Evolutionary conservation across 768 basidiomycete genomes (phyloP).

Genomic region (Lentinula sp.): DNA sequence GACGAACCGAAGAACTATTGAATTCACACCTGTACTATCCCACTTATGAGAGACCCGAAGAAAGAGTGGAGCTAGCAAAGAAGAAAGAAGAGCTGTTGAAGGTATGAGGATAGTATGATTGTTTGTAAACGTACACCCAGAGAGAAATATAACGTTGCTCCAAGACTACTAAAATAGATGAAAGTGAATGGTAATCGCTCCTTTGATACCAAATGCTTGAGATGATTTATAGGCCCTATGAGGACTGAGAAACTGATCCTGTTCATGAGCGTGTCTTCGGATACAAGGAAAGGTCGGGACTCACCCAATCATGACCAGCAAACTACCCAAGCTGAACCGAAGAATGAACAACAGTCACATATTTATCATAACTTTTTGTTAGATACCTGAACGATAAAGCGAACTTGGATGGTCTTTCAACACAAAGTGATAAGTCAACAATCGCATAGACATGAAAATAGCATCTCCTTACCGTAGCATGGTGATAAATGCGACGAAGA

Average conservation of each 20-base stretch:
- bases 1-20: neutral
- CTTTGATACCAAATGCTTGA: slow-evolving; percentile 79
- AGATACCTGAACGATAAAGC: slow-evolving; percentile 78
- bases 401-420: slow-evolving; percentile 79
- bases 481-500: slow-evolving; percentile 85
- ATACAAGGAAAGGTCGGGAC: slow-evolving; percentile 13
- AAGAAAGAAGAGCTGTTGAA: neutral
- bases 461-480: slow-evolving; percentile 38
- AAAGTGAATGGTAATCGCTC: slow-evolving; percentile 81
- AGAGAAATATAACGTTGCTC: slow-evolving; percentile 86
- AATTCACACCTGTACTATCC: slow-evolving; percentile 64
- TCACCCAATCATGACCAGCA: slow-evolving; percentile 95
- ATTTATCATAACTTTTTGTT: neutral
- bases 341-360: neutral
- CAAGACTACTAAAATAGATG: slow-evolving; percentile 80
- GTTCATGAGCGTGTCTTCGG: neutral
- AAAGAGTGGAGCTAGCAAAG: slow-evolving; percentile 67
- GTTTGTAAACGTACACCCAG: slow-evolving; percentile 58
- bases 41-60: slow-evolving; percentile 78
- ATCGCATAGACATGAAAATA: slow-evolving; percentile 1
- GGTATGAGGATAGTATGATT: neutral
- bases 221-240: slow-evolving; percentile 85
- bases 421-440: neutral
- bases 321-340: slow-evolving; percentile 64
- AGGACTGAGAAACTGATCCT: slow-evolving; percentile 68